These are phyloP conservation scores for Phoenix roebelenii DNA, from an alignment of 176 grass and related monocot genomes.

Conservation along the genomic window DNA sequence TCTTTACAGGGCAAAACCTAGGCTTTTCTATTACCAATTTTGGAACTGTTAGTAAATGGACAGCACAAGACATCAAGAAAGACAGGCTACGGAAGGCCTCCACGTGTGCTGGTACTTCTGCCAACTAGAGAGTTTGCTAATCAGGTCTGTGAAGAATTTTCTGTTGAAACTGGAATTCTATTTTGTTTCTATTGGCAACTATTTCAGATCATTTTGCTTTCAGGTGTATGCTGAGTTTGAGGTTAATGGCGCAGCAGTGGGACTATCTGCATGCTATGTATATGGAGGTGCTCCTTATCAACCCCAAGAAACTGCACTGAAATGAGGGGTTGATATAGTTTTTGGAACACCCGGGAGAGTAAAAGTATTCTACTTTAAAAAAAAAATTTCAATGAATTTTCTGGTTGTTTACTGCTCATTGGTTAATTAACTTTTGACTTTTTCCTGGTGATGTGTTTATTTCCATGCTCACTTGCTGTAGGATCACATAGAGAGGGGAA, in stretches of 20 bases:
- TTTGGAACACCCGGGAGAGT: conserved; percentile 86
- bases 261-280: conserved; percentile 60
- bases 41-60: conserved; percentile 79
- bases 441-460: no score
- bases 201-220: not conserved
- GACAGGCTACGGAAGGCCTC: conserved; percentile 49
- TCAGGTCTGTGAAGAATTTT: conserved; percentile 38
- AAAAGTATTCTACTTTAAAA: conserved; percentile 42
- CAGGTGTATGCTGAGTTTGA: conserved; percentile 79
- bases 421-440: no score
- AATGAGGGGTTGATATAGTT: conserved; percentile 72
- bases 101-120: conserved; percentile 69
- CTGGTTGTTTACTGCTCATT: not conserved
- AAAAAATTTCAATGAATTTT: not conserved
- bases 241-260: conserved; percentile 55
- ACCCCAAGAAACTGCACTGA: conserved; percentile 54
- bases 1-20: conserved; percentile 73
- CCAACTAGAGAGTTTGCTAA: conserved; percentile 92
- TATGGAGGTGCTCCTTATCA: conserved; percentile 82
- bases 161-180: no score
- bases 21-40: conserved; percentile 89
- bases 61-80: conserved; percentile 46
- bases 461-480: conserved; percentile 1
- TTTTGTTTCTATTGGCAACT: no score
- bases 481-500: conserved; percentile 70